A percentile compares a stretch with the other conserved stretches of the same genome.
These are phyloP conservation scores for Pittosporum tobira DNA, from an alignment of 129 eudicot species.

Conservation along the genomic window DNA sequence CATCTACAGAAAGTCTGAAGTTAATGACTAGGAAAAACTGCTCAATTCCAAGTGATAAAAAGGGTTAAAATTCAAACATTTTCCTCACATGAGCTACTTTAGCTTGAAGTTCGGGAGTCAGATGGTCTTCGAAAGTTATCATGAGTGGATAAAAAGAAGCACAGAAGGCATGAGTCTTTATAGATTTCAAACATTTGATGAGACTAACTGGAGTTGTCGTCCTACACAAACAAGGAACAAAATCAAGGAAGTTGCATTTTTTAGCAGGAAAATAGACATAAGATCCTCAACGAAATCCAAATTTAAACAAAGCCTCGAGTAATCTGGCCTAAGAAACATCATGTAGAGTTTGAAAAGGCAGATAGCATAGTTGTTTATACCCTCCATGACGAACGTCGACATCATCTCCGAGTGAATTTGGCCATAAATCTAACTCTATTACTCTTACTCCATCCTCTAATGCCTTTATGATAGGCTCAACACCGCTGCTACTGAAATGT, in stretches of 20 bases:
- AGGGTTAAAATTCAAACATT: too few species aligned
- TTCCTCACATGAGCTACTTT: conserved; percentile 89
- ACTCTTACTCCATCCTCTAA: conserved; percentile 72
- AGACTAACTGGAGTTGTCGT: conserved; percentile 83
- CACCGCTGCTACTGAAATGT: conserved; percentile 72
- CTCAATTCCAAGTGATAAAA: too few species aligned
- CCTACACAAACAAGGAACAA: conserved; percentile 23
- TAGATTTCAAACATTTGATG: conserved; percentile 59
- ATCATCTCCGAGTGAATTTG: conserved; percentile 64
- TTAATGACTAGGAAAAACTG: too few species aligned
- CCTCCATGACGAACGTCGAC: conserved; percentile 85
- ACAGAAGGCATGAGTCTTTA: conserved; percentile 66
- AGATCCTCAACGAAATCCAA: not conserved
- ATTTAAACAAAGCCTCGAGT: too few species aligned
- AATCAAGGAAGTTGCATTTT: too few species aligned
- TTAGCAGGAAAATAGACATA: too few species aligned
- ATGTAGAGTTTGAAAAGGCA: too few species aligned
- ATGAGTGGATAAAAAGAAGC: conserved; percentile 72
- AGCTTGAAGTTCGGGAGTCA: conserved; percentile 75
- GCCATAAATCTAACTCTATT: conserved; percentile 94
- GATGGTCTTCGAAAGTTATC: conserved; percentile 86
- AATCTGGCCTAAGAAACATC: too few species aligned
- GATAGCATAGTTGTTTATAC: too few species aligned
- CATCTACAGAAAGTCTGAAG: too few species aligned
- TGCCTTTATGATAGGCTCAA: conserved; percentile 71